These are phyloP conservation scores for Yarrowia sp. DNA, from an alignment of 805 yeast genomes.

Conservation along the genomic window DNA sequence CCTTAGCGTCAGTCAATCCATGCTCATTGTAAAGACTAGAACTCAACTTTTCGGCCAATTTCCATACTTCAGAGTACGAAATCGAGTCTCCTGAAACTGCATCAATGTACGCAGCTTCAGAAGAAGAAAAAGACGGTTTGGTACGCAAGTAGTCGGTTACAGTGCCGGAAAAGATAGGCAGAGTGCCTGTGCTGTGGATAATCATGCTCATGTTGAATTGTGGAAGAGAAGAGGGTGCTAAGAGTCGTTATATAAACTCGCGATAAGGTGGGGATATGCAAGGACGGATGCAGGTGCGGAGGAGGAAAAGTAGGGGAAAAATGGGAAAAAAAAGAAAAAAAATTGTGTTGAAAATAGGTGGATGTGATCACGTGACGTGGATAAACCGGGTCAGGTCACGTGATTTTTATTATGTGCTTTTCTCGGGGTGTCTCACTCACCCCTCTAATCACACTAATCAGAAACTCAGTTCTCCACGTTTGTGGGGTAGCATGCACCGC, in stretches of 20 bases:
- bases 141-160: conserved; percentile 9
- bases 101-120: background rate
- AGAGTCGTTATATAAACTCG: background rate
- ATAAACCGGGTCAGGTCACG: too few relatives aligned
- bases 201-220: background rate
- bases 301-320: background rate
- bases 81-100: background rate
- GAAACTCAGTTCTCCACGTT: too few relatives aligned
- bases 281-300: background rate
- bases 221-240: background rate
- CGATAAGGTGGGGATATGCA: conserved; percentile 18
- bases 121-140: background rate
- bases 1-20: background rate
- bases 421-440: too few relatives aligned
- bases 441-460: too few relatives aligned
- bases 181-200: background rate
- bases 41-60: background rate
- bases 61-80: background rate
- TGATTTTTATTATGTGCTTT: too few relatives aligned
- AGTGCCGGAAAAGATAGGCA: background rate
- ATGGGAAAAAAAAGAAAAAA: background rate
- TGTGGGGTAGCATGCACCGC: too few relatives aligned
- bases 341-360: background rate
- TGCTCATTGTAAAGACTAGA: background rate
- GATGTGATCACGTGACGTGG: too few relatives aligned